Evolutionary conservation across 2,329 filamentous ascomycete species (phyloP), one percentile per base, ranked within the genome.

Genomic region (Botrytis aclada): DNA sequence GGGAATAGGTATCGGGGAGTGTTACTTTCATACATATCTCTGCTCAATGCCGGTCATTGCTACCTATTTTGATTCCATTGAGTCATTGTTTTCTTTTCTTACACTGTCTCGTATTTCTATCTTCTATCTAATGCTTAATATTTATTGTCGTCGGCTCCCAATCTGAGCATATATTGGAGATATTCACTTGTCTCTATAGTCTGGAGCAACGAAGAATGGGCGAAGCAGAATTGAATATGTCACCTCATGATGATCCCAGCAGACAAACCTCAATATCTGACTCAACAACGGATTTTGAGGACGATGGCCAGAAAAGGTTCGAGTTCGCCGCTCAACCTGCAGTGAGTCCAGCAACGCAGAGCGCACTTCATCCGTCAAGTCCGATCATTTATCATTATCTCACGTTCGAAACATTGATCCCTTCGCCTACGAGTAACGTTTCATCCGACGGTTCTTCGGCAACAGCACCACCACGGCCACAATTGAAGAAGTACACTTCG

Each of bases 401-500:
- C 5, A 80, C 77, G 16, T 81, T 80, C 74, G 77, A 77, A 61
- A 80, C 79, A 0, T 37, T 54, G 12, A 74, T 81, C 41, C 79
- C 80, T 20, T 69, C 43, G 25, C 77, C 80, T 4, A 67, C 62
- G n/a, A 74, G 72, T 8, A 74, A 63, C 32, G 45, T 74, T 29
- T 75, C 74, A 29, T 51, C 70, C 39, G 63, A 69, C n/a, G 22
- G 66, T 16, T 64, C 71, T 3, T 66, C 69, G 22, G 56, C 62
- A 66, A 47, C 69, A n/a, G 60, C 74, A 54, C 90, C 90, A 63
- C 81, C 85, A 70, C 84, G 84, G 37, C 93, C 93, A 6, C 85
- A 93, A 80, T 87, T 97, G 39, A 85, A 84, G 47, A 85, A 86
- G 73, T 97, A 89, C 78, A 84, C 81, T 1, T 90, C 92, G 16